phyloP scores from a whole-genome alignment of 768 basidiomycete genomes.

The Pisolithus albus region DNA sequence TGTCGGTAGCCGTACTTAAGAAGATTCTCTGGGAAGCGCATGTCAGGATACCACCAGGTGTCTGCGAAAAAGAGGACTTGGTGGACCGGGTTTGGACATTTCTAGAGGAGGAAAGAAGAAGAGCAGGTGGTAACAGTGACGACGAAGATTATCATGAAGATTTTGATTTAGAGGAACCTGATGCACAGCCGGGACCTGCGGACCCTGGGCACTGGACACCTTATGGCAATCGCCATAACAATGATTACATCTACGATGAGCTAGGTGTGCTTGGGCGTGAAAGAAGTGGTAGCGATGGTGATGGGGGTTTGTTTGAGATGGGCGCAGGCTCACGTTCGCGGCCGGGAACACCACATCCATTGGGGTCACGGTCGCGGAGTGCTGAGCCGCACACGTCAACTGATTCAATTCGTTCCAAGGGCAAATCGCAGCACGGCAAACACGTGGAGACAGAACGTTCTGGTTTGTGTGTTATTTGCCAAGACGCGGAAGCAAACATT shows the following conservation, averaged over 20 bases:
- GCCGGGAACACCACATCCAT: constrained; percentile 8
- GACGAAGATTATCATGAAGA: background rate
- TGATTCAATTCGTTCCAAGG: constrained; percentile 27
- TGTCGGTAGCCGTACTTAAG: constrained; percentile 73
- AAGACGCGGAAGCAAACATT: constrained; percentile 91
- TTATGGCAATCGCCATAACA: no score
- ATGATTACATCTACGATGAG: no score
- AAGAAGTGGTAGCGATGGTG: background rate
- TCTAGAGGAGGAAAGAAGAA: constrained; percentile 57
- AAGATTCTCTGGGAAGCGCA: constrained; percentile 75
- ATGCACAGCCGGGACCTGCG: no score
- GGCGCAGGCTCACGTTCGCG: constrained; percentile 4
- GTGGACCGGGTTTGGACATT: constrained; percentile 61
- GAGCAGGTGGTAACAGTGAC: constrained; percentile 24
- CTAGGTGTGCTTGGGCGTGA: no score
- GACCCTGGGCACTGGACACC: no score
- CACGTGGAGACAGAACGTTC: constrained; percentile 43
- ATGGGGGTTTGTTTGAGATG: background rate
- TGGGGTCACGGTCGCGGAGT: background rate
- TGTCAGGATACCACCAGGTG: constrained; percentile 42
- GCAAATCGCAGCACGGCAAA: constrained; percentile 28
- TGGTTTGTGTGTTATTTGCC: constrained; percentile 87
- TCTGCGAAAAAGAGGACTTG: constrained; percentile 86
- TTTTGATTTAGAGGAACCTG: background rate
- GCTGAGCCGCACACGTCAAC: constrained; percentile 21